Conservation (phyloP, 2,329 filamentous ascomycete genomes). For the Fusarium camptoceras region DNA sequence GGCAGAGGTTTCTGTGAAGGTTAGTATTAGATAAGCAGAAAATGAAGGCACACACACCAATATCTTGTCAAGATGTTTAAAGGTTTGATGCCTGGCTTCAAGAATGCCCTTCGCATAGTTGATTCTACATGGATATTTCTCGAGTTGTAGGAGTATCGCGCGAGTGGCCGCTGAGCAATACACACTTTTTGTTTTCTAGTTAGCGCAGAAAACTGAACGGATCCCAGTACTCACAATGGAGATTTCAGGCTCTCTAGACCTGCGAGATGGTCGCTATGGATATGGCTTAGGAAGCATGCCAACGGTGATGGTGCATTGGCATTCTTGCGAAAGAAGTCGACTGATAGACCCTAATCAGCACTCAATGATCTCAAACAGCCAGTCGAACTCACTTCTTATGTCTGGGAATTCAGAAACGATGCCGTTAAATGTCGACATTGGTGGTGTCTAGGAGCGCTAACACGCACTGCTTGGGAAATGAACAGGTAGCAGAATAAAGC, state of each 20-base stretch:
- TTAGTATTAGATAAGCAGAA: neutral
- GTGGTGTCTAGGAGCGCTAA: neutral
- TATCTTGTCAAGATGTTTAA: conserved; percentile 78
- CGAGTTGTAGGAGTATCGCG: conserved; percentile 82
- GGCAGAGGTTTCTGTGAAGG: conserved; percentile 76
- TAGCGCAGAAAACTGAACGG: neutral
- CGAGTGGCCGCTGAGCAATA: conserved; percentile 90
- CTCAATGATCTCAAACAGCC: accelerated
- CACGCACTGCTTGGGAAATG: neutral
- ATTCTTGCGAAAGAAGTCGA: conserved; percentile 82
- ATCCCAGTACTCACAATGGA: conserved; percentile 69
- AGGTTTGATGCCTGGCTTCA: conserved; percentile 79
- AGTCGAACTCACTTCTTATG: conserved; percentile 68
- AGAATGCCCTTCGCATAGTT: conserved; percentile 83
- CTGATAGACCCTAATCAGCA: conserved; percentile 53
- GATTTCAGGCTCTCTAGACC: conserved; percentile 82
- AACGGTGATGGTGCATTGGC: conserved; percentile 70
- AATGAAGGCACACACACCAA: conserved; percentile 59
- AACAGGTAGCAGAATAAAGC: neutral
- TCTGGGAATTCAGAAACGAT: conserved; percentile 80
- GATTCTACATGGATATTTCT: conserved; percentile 82
- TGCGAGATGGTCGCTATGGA: conserved; percentile 88
- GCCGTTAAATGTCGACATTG: conserved; percentile 84
- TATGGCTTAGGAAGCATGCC: conserved; percentile 90
- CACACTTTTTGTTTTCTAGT: conserved; percentile 60